Evolutionary conservation across 805 yeast species (phyloP), one percentile per base, ranked within the genome.

Genomic region (Kazachstania africana): DNA sequence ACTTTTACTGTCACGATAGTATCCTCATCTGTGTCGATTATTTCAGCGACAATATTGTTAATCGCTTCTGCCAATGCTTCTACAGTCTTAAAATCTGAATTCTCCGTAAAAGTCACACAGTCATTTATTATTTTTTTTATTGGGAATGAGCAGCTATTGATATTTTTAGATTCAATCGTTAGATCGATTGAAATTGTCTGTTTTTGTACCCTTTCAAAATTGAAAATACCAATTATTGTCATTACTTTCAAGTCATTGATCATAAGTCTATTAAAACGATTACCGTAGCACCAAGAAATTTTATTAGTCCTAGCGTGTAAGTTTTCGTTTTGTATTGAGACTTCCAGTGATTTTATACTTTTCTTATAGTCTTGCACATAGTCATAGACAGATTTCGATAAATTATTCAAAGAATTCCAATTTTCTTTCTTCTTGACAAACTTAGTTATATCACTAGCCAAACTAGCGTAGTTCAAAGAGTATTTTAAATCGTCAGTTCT

Each of bases 211-310:
- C 98, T 65, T 53, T 91, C 99, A 57, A 85, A 82, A 2, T 85
- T 78, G 60, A 85, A 88, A 6, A 91, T 91, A 4, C 98, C 99
- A 42, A 91, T 80, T n/a, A 87, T 63, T 0, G 95, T 78, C 30
- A 77, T 63, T 12, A 83, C 55, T 29, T 66, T 63, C 23, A 87
- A 54, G 4, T 69, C 66, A 4, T 63, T 59, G 24, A 83, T 70
- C 8, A 44, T 33, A 2, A 69, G 46, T 2, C 24, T 16, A 8
- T 24, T 24, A 8, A 29, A 21, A 28, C 36, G 27, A 4, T 45
- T 32, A 4, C 28, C 20, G 16, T 39, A 32, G n/a, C n/a, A n/a
- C n/a, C n/a, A n/a, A 3, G 48, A 34, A 3, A 54, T 38, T 34
- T 60, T 59, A 1, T 50, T 48, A 14, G 53, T 44, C 33, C 60